A percentile compares a stretch with the other conserved stretches of the same genome.
These are phyloP conservation scores for Daldinia sp. DNA, from an alignment of 2,329 filamentous ascomycete genomes.

Conservation along the genomic window DNA sequence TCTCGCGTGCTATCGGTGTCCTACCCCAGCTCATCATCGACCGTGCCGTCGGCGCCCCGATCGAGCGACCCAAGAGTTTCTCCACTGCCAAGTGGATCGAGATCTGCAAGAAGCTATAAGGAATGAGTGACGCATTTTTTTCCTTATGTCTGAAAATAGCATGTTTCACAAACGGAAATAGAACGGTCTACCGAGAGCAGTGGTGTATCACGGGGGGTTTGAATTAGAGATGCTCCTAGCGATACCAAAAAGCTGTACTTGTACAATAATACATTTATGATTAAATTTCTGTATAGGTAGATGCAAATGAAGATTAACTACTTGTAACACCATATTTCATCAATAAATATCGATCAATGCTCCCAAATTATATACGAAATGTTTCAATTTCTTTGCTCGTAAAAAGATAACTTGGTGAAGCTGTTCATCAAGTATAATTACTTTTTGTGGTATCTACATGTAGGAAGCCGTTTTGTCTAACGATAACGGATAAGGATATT, in stretches of 20 bases:
- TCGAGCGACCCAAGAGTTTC: slow-evolving; percentile 99
- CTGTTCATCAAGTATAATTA: background rate
- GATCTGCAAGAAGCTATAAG: slow-evolving; percentile 90
- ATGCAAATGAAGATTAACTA: slow-evolving; percentile 27
- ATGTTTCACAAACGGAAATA: slow-evolving; percentile 45
- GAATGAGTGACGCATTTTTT: slow-evolving; percentile 35
- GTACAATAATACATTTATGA: slow-evolving; percentile 46
- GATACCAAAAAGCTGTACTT: slow-evolving; percentile 48
- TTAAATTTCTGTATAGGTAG: slow-evolving; percentile 40
- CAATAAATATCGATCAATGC: no score
- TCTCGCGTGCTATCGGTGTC: slow-evolving; percentile 96
- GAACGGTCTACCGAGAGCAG: slow-evolving; percentile 44
- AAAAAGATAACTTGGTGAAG: background rate
- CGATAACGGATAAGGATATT: background rate
- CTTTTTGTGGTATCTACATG: background rate
- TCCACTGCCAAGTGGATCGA: slow-evolving; percentile 96
- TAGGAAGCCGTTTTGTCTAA: background rate
- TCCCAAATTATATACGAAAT: no score
- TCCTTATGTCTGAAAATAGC: slow-evolving; percentile 36
- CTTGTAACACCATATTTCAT: slow-evolving; percentile 9
- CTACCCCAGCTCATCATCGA: slow-evolving; percentile 99
- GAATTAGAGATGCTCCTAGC: slow-evolving; percentile 43
- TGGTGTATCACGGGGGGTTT: slow-evolving; percentile 42
- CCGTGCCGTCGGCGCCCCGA: slow-evolving; percentile 94
- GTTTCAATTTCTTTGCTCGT: no score